These are phyloP conservation scores for Botryotinia convoluta DNA, from an alignment of 2,329 filamentous ascomycete genomes.

Conservation along the genomic window DNA sequence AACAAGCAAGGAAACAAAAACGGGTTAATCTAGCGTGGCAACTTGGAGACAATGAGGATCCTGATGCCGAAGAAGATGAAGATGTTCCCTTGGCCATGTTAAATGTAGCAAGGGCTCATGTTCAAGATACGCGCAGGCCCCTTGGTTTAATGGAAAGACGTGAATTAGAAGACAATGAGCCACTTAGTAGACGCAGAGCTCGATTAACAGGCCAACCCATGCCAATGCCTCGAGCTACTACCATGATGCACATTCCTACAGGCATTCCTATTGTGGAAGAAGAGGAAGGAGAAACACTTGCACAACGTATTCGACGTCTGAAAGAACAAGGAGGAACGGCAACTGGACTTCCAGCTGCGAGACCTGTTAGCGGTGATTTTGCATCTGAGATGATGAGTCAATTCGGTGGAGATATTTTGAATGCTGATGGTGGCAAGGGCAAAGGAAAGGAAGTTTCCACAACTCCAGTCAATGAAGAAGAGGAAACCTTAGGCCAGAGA, in stretches of 20 bases:
- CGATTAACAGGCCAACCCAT: slow-evolving; percentile 33
- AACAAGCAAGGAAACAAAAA: slow-evolving; percentile 68
- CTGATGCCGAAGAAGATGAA: slow-evolving; percentile 61
- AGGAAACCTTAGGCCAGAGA: slow-evolving; percentile 77
- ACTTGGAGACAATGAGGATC: slow-evolving; percentile 52
- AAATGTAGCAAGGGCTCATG: slow-evolving; percentile 51
- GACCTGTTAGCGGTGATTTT: slow-evolving; percentile 64
- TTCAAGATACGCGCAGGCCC: slow-evolving; percentile 58
- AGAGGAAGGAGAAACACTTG: slow-evolving; percentile 63
- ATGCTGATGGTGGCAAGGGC: slow-evolving; percentile 34
- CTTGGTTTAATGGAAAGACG: slow-evolving; percentile 76
- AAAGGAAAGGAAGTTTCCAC: slow-evolving; percentile 38
- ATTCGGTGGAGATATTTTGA: slow-evolving; percentile 49
- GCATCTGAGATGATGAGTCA: slow-evolving; percentile 66
- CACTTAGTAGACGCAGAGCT: slow-evolving; percentile 43
- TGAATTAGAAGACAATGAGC: slow-evolving; percentile 89
- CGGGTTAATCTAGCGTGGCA: slow-evolving; percentile 92
- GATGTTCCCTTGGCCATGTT: slow-evolving; percentile 87
- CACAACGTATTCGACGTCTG: slow-evolving; percentile 62
- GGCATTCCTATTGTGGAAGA: slow-evolving; percentile 37
- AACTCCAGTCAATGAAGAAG: slow-evolving; percentile 50
- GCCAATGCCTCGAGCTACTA: slow-evolving; percentile 29
- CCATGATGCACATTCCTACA: slow-evolving; percentile 32
- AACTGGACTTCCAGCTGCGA: slow-evolving; percentile 30
- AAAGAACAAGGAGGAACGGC: slow-evolving; percentile 49